phyloP scores from a whole-genome alignment of 1,284 basidiomycete species.

The Ustilago tritici region DNA sequence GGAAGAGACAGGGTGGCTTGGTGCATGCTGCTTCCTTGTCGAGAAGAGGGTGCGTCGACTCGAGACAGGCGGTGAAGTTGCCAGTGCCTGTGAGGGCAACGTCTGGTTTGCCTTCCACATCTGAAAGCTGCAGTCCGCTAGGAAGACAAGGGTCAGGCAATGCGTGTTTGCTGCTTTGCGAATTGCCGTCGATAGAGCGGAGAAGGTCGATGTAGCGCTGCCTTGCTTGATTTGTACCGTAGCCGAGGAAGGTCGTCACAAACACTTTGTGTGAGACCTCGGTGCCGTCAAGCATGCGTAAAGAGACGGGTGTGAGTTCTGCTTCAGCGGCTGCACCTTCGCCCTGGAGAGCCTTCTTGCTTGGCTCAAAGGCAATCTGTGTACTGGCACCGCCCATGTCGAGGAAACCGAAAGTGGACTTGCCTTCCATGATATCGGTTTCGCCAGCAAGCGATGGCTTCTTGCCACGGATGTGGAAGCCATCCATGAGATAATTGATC shows the following conservation, averaged over 20 bases:
- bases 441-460: constrained; percentile 42
- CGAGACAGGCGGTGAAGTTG: constrained; percentile 86
- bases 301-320: constrained; percentile 73
- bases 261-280: constrained; percentile 93
- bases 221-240: constrained; percentile 94
- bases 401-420: constrained; percentile 93
- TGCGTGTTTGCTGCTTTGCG: constrained; percentile 6
- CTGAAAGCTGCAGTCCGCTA: constrained; percentile 74
- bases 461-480: constrained; percentile 75
- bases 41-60: constrained; percentile 80
- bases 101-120: constrained; percentile 69
- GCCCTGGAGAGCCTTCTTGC: constrained; percentile 74
- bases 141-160: constrained; percentile 88
- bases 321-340: constrained; percentile 57
- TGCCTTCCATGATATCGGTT: constrained; percentile 70
- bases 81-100: constrained; percentile 78
- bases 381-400: constrained; percentile 99
- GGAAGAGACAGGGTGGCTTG: constrained; percentile 91
- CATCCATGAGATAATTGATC: constrained; percentile 99
- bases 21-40: constrained; percentile 87
- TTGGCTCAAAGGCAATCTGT: constrained; percentile 92
- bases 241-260: constrained; percentile 97
- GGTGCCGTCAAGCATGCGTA: constrained; percentile 85
- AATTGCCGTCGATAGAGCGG: constrained; percentile 70
- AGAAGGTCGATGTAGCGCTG: constrained; percentile 84